Conservation (phyloP, 1,139 yeast species). For the Candida pseudoviswanathii region DNA sequence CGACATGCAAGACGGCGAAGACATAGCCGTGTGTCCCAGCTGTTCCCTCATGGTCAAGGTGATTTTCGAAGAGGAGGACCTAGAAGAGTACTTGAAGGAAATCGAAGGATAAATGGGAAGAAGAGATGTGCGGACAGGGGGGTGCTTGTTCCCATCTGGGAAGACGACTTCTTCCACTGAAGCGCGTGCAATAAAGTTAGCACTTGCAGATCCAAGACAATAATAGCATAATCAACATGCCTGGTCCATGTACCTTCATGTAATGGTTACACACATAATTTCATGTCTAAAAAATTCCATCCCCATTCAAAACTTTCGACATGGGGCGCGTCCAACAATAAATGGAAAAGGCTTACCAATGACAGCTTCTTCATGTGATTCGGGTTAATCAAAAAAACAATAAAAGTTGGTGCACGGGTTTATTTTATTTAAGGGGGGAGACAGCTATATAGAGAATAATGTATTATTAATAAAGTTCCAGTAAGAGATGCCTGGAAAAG, state of each 20-base stretch:
- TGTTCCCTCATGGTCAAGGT: conserved; percentile 94
- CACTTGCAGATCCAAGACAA: neutral
- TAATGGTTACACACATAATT: neutral
- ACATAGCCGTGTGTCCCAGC: conserved; percentile 94
- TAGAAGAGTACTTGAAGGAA: conserved; percentile 36
- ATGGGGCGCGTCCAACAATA: too few species aligned
- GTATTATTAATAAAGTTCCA: neutral
- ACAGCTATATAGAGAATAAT: neutral
- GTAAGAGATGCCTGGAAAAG: too few species aligned
- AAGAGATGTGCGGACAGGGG: too few species aligned
- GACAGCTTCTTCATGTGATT: too few species aligned
- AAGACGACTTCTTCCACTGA: too few species aligned
- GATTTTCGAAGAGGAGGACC: conserved; percentile 67
- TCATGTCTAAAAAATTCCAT: neutral
- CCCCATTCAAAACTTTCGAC: too few species aligned
- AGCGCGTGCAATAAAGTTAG: neutral
- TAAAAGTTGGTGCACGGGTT: too few species aligned
- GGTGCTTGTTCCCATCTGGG: too few species aligned
- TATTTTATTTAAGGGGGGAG: neutral
- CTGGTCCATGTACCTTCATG: too few species aligned
- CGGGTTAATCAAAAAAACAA: neutral
- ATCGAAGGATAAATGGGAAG: conserved; percentile 3
- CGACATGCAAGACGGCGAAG: conserved; percentile 88
- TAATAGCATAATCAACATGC: neutral
- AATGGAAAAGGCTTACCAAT: too few species aligned